Evolutionary conservation across 768 basidiomycete genomes (phyloP), one percentile per base, ranked within the genome.

Genomic region (Termitomyces sp.): DNA sequence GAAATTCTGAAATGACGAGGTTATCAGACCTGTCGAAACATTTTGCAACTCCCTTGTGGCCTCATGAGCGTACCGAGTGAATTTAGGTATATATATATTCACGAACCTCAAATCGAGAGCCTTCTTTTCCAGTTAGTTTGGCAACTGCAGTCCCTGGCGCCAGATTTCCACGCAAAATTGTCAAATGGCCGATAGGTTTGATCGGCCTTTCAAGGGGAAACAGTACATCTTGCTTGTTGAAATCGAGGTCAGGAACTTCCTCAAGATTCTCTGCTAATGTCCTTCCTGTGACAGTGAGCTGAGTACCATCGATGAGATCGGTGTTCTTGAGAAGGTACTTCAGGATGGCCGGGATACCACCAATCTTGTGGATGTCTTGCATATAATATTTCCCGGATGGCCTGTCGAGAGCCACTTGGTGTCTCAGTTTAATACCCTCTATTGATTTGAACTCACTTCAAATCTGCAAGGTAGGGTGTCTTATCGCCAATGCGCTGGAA

Each of bases 101-200:
- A 44, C 52, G 59, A 75, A 89, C 90, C 78, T 92, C 89, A 63
- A 97, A 97, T 22, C 75, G 79, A 54, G 84, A 71, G 5, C 95
- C 95, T 73, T 97, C 95, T 73, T 95, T 95, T 15, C 95, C 94
- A 6, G 95, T 96, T 61, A 97, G 76, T 73, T 98, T 98, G 16
- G 93, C 92, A 20, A 98, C 94, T 31, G 93, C 88, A 1, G 87
- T 87, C 51, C 82, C 90, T 0, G 95, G 95, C 3, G 91, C 87
- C 45, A 98, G 76, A 72, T 91, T 95, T n/a, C 95, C 95, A 54
- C 86, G 82, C 61, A 98, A 73, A 66, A 98, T 93, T 13, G 86
- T 87, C 65, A 97, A 72, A 72, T 96, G 95, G 1, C 95, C 95
- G 3, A 87, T 93, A 24, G 76, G 67, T 70, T 97, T 96, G 74